Conservation (phyloP, 495 filamentous ascomycete species). For the Aspergillus saccharolyticus region DNA sequence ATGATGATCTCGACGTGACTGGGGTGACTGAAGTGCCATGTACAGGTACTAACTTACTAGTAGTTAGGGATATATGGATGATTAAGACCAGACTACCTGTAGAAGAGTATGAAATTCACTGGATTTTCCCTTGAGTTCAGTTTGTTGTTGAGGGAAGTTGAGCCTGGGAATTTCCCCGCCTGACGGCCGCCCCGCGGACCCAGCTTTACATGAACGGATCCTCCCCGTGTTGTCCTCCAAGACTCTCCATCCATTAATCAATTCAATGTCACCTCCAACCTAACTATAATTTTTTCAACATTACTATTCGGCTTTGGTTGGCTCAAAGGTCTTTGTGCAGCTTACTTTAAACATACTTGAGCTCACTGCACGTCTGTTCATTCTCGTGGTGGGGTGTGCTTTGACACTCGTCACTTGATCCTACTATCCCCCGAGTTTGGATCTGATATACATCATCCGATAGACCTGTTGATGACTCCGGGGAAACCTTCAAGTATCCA, state of each 20-base stretch:
- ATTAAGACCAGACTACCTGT: too few species aligned
- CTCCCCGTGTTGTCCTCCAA: neutral
- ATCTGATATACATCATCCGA: neutral
- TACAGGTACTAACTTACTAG: neutral
- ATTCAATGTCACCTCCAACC: neutral
- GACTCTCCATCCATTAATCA: neutral
- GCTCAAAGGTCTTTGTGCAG: too few species aligned
- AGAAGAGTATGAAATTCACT: too few species aligned
- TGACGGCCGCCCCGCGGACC: conserved; percentile 3
- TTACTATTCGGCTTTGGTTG: too few species aligned
- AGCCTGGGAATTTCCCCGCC: conserved; percentile 3
- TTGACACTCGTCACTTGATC: neutral
- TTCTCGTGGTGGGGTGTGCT: neutral
- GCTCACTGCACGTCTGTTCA: neutral
- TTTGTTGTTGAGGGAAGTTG: too few species aligned
- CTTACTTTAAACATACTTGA: too few species aligned
- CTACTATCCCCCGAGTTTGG: neutral
- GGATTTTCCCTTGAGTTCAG: too few species aligned
- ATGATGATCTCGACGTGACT: too few species aligned
- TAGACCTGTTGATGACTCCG: neutral
- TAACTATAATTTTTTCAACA: too few species aligned
- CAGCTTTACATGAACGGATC: neutral
- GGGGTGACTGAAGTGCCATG: neutral
- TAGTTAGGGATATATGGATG: too few species aligned
- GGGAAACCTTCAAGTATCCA: neutral